These are phyloP conservation scores for Orobanche coerulescens DNA, from an alignment of 257 asterid species.

Conservation along the genomic window DNA sequence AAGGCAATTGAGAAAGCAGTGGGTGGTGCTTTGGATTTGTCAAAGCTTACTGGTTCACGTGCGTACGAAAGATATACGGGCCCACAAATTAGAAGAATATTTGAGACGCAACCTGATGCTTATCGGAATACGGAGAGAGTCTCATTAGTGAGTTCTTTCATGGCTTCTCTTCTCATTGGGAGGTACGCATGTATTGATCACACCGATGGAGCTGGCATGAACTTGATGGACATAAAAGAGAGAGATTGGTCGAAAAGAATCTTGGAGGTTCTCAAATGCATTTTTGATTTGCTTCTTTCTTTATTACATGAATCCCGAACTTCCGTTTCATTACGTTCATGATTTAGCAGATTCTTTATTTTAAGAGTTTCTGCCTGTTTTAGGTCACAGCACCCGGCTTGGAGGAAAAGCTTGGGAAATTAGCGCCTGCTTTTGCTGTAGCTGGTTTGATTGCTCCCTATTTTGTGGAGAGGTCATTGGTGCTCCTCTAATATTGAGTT, in stretches of 20 bases:
- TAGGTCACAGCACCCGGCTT: conserved; percentile 86
- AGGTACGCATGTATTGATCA: conserved; percentile 81
- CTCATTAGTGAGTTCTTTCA: conserved; percentile 83
- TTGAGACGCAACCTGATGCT: conserved; percentile 59
- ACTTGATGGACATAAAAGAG: conserved; percentile 81
- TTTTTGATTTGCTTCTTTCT: not conserved
- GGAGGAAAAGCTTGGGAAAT: conserved; percentile 72
- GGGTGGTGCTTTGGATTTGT: conserved; percentile 81
- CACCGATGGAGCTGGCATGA: conserved; percentile 98
- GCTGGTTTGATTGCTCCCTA: conserved; percentile 66
- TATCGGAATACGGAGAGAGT: conserved; percentile 70
- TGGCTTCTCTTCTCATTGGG: conserved; percentile 87
- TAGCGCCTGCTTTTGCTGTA: conserved; percentile 81
- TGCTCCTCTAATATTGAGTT: not conserved
- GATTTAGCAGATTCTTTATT: no score
- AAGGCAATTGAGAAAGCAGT: conserved; percentile 68
- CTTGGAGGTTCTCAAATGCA: conserved; percentile 39
- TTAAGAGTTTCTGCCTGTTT: conserved; percentile 2
- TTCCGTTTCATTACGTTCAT: no score
- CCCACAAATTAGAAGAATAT: conserved; percentile 77
- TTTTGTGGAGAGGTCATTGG: conserved; percentile 61
- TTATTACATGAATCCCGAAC: not conserved
- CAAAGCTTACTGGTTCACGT: conserved; percentile 79
- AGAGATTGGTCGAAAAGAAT: conserved; percentile 61
- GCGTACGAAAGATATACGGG: conserved; percentile 87